phyloP scores from a whole-genome alignment of 768 basidiomycete species.

The Leccinum longicurvipes region DNA sequence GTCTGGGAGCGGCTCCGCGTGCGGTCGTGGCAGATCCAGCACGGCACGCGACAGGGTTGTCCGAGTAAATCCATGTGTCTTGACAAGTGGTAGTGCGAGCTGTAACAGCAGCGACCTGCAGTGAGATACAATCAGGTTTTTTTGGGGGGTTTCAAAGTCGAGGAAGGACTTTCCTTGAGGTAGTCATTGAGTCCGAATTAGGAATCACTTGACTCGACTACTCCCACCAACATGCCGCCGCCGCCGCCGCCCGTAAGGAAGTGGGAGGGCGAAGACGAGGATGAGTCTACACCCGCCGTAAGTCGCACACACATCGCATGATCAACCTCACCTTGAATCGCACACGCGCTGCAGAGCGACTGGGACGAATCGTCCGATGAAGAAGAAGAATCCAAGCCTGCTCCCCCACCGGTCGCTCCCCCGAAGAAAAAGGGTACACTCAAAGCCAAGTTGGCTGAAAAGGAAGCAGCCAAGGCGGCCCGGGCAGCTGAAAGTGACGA shows the following conservation, averaged over 20 bases:
- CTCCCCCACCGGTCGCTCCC: constrained; percentile 52
- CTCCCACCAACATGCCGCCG: not conserved
- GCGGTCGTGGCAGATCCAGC: constrained; percentile 47
- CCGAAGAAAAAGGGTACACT: constrained; percentile 91
- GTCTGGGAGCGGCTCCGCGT: constrained; percentile 53
- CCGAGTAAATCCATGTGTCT: constrained; percentile 71
- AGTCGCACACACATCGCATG: constrained; percentile 22
- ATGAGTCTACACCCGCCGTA: constrained; percentile 75
- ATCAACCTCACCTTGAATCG: not conserved
- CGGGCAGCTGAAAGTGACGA: constrained; percentile 32
- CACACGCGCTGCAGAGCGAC: constrained; percentile 61
- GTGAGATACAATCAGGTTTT: too few species aligned
- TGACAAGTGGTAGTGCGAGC: constrained; percentile 61
- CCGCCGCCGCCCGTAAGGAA: constrained; percentile 40
- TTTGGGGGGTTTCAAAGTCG: too few species aligned
- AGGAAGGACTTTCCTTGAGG: constrained; percentile 21
- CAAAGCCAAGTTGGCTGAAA: constrained; percentile 90
- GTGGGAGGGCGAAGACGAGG: constrained; percentile 93
- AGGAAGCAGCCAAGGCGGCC: constrained; percentile 72
- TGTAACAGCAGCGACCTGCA: constrained; percentile 43
- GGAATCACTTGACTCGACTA: not conserved
- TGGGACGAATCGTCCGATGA: constrained; percentile 88
- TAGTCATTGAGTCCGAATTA: constrained; percentile 3
- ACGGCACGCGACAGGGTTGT: constrained; percentile 64
- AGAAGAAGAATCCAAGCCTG: constrained; percentile 56